A percentile compares a stretch with the other conserved stretches of the same genome.
Conservation (phyloP, 2,329 filamentous ascomycete genomes). For the Alternaria sp. region DNA sequence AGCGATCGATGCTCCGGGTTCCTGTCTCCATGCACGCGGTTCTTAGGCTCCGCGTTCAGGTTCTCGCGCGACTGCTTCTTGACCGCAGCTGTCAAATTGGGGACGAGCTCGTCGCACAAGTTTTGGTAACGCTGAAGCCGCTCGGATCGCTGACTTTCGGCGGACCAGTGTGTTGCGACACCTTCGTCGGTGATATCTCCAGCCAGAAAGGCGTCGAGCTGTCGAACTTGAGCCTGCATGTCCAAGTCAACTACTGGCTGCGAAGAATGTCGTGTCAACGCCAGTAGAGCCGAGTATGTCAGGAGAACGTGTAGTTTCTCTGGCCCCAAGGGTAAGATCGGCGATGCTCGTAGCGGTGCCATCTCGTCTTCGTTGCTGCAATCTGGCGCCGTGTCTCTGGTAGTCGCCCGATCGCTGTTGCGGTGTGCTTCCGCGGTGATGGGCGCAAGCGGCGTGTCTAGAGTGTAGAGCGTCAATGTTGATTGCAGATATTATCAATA, state of each 20-base stretch:
- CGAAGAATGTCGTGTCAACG: neutral
- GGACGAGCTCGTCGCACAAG: neutral
- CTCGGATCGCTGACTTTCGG: neutral
- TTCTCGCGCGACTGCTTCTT: neutral
- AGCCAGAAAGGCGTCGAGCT: neutral
- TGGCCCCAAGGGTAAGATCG: neutral
- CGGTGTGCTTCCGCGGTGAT: too few species aligned
- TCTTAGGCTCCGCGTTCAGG: neutral
- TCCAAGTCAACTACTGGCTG: neutral
- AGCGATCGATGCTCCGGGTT: neutral
- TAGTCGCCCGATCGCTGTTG: neutral
- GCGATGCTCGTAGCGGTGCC: too few species aligned
- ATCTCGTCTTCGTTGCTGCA: neutral
- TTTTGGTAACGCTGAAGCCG: neutral
- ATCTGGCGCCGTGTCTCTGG: neutral
- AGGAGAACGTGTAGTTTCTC: neutral
- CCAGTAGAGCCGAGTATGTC: neutral
- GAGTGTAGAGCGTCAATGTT: neutral
- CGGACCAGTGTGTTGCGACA: neutral
- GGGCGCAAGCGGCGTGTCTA: neutral
- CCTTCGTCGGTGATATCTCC: neutral
- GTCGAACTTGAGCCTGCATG: neutral
- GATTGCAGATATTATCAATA: too few species aligned
- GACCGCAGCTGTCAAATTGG: neutral
- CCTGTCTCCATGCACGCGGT: neutral